Conservation (phyloP, 345 rosid genomes). For the Gossypium herbaceum region DNA sequence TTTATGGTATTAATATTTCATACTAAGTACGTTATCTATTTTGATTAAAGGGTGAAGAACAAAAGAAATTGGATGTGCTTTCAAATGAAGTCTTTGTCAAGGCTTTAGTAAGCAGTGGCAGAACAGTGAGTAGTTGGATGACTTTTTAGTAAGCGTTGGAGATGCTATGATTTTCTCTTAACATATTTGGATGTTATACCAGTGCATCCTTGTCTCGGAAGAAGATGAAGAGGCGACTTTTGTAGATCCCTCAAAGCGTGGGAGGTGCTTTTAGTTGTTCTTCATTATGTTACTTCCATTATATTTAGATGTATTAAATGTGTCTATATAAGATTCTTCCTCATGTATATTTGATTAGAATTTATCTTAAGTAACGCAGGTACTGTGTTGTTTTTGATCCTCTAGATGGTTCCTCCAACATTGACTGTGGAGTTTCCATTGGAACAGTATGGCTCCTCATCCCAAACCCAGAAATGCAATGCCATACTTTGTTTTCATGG, state of each 20-base stretch:
- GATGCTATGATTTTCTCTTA: slow-evolving; percentile 8
- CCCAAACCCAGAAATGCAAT: neutral
- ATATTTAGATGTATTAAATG: no score
- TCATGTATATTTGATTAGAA: neutral
- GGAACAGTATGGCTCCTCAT: slow-evolving; percentile 64
- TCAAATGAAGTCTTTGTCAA: slow-evolving; percentile 91
- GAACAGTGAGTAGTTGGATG: slow-evolving; percentile 58
- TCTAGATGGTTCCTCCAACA: slow-evolving; percentile 96
- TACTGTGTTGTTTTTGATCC: slow-evolving; percentile 97
- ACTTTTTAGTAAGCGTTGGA: neutral
- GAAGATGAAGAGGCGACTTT: slow-evolving; percentile 95
- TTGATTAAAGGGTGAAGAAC: slow-evolving; percentile 81
- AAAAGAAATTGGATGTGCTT: slow-evolving; percentile 94
- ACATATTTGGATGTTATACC: slow-evolving; percentile 20
- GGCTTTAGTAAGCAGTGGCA: slow-evolving; percentile 92
- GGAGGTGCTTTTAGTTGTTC: slow-evolving; percentile 46
- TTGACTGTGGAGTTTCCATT: slow-evolving; percentile 95
- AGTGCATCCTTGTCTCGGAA: slow-evolving; percentile 96
- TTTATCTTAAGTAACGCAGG: slow-evolving; percentile 32
- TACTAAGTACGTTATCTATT: neutral
- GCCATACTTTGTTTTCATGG: neutral
- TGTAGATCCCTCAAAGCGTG: slow-evolving; percentile 72
- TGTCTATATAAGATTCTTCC: neutral
- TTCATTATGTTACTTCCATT: slow-evolving; percentile 3
- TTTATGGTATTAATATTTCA: neutral